Evolutionary conservation across 768 basidiomycete genomes (phyloP), one percentile per base, ranked within the genome.

Genomic region (Auriscalpium microsporum): DNA sequence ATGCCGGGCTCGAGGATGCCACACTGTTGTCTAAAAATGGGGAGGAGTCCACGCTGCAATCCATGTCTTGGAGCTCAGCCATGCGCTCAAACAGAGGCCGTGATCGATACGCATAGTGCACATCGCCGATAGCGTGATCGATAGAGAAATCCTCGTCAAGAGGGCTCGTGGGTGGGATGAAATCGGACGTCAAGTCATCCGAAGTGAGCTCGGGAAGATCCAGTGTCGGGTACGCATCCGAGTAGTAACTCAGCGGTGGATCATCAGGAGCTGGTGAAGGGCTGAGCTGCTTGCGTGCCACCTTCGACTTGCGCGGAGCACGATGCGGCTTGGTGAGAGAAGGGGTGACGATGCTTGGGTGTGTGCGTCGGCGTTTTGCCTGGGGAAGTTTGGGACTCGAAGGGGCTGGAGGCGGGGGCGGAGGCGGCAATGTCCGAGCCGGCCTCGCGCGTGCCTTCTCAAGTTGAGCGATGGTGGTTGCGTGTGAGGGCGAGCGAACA

Each of bases 71-170:
- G 19, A 49, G 38, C 56, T 48, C 46, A 8, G n/a, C 38, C 49
- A 45, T 44, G 16, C 47, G 55, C 40, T 71, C 67, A 36, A 70
- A 65, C 48, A 63, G 57, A 17, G 52, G 52, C 48, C 54, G 64
- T 51, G 60, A 63, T 47, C 66, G 63, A 55, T 65, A 64, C n/a
- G 66, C 58, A 52, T 67, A 68, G 7, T 63, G 56, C 23, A 64
- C 54, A 19, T 70, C 65, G n/a, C 69, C 66, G n/a, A 68, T 62
- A 28, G 62, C 60, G 14, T 57, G 69, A 45, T 28, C 57, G 44
- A 66, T 53, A 17, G 70, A 70, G 45, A 64, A 66, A 16, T 62
- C 57, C 16, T 63, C 68, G 10, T 72, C 63, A 4, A 63, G 45
- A 9, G 63, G 61, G 48, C 62, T 68, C 11, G 55, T 44, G 21